These are phyloP conservation scores for Conticribra guillardii DNA, from an alignment of 108 stramenopile species.

Conservation along the genomic window DNA sequence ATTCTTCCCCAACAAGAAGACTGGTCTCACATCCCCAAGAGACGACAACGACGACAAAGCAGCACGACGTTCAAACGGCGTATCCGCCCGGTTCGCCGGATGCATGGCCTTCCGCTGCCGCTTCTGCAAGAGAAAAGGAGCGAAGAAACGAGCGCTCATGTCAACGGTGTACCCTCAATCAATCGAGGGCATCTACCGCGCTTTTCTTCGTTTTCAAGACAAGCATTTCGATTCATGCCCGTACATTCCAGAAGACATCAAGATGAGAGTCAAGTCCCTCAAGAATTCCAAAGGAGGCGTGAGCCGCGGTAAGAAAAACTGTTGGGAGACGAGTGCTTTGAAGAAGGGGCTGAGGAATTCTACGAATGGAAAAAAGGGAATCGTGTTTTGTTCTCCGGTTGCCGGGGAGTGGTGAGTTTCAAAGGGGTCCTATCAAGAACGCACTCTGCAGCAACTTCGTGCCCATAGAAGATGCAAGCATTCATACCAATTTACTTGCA, in stretches of 20 bases:
- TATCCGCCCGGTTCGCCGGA: constrained; percentile 28
- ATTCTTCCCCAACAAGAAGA: neutral
- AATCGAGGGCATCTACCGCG: constrained; percentile 26
- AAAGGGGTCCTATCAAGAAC: too few species aligned
- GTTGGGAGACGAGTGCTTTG: constrained; percentile 30
- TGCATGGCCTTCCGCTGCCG: constrained; percentile 33
- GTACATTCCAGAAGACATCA: constrained; percentile 25
- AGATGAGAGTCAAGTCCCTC: constrained; percentile 2
- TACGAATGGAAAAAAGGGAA: constrained; percentile 23
- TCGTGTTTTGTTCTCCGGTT: constrained; percentile 26
- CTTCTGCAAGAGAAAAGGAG: constrained; percentile 23
- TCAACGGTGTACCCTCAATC: constrained; percentile 30
- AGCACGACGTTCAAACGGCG: too few species aligned
- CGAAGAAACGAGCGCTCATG: constrained; percentile 8
- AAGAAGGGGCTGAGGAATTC: constrained; percentile 24
- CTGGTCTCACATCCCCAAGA: neutral
- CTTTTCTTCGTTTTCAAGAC: constrained; percentile 21
- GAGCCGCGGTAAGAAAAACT: constrained; percentile 32
- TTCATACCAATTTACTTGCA: too few species aligned
- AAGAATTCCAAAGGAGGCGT: constrained; percentile 7
- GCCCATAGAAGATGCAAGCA: too few species aligned
- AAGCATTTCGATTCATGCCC: constrained; percentile 21
- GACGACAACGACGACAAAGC: neutral
- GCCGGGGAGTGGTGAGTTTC: too few species aligned
- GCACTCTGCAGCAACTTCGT: too few species aligned